Base-by-base conservation (phyloP, 768 basidiomycete genomes). In the Postia placenta region DNA sequence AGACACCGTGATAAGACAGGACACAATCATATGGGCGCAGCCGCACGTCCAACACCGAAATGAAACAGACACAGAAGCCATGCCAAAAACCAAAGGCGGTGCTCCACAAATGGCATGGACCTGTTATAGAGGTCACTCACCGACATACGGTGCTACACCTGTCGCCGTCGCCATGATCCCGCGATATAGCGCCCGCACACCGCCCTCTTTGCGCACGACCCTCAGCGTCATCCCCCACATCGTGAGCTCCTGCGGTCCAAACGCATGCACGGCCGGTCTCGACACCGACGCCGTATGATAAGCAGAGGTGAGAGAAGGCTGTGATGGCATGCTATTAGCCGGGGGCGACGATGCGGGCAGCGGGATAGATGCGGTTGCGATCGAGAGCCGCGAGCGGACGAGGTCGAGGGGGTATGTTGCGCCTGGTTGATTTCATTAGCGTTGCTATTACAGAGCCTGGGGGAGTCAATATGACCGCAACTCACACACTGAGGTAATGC, bases 391-490 rank as follows among this genome's bases (percentile, higher is more conserved):
- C 22, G 92, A 88, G 38, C 95, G 80, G 25, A 98, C 88, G 42
- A 99, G 83, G 65, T 99, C 95, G 54, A 98, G 70, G 7, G 95
- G 95, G 70, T 93, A 91, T 68, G 90, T 92, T 41, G 88, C 76
- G 56, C 83, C 88, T 90, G 48, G 15, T 17, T 44, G 42, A 25
- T 20, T 11, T 25, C 26, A 24, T 35, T n/a, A n/a, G n/a, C 36
- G n/a, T n/a, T n/a, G n/a, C n/a, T n/a, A n/a, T n/a, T n/a, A n/a
- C n/a, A n/a, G n/a, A n/a, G n/a, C n/a, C n/a, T n/a, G n/a, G n/a
- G n/a, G n/a, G n/a, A n/a, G n/a, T n/a, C n/a, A n/a, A 7, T 35
- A 48, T 28, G 27, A 4, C 47, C n/a, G 36, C 36, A 6, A 79
- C 88, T 62, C 60, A 92, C 92, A 89, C 54, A 99, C 95, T 51